phyloP scores from a whole-genome alignment of 2,329 filamentous ascomycete species.

The Monosporascus sp. region DNA sequence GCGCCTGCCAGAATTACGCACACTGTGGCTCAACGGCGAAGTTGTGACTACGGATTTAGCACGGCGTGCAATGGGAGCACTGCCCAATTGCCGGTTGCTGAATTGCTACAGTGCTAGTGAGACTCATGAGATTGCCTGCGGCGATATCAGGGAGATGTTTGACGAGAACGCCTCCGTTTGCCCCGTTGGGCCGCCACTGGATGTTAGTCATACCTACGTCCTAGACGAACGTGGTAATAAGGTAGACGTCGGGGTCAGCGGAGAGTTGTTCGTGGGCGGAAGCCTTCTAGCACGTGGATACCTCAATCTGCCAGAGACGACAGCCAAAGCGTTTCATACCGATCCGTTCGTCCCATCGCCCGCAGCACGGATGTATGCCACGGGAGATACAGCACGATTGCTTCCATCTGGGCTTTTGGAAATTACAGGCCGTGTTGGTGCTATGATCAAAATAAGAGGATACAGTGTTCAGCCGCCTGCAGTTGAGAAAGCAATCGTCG shows the following conservation, averaged over 20 bases:
- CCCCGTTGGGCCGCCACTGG: conserved; percentile 66
- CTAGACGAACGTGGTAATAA: conserved; percentile 62
- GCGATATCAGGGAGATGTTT: conserved; percentile 65
- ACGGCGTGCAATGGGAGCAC: conserved; percentile 58
- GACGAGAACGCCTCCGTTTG: conserved; percentile 60
- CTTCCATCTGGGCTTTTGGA: conserved; percentile 64
- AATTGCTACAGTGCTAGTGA: conserved; percentile 82
- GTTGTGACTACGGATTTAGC: conserved; percentile 75
- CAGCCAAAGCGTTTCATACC: conserved; percentile 63
- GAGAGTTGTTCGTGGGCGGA: conserved; percentile 75
- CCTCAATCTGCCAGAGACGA: conserved; percentile 73
- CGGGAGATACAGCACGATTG: conserved; percentile 64
- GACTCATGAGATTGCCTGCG: conserved; percentile 74
- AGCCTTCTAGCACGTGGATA: conserved; percentile 69
- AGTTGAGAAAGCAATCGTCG: conserved; percentile 67
- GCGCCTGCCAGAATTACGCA: conserved; percentile 60
- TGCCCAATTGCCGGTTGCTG: conserved; percentile 64
- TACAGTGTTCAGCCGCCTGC: conserved; percentile 75
- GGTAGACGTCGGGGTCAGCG: conserved; percentile 56
- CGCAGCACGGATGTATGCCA: conserved; percentile 67
- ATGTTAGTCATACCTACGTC: conserved; percentile 65
- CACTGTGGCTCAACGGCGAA: conserved; percentile 76
- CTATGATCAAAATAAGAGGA: conserved; percentile 76
- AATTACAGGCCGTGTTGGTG: conserved; percentile 69
- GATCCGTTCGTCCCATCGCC: conserved; percentile 57